Base-by-base conservation (phyloP, 2,329 filamentous ascomycete species). In the Hypomyces rosellus region DNA sequence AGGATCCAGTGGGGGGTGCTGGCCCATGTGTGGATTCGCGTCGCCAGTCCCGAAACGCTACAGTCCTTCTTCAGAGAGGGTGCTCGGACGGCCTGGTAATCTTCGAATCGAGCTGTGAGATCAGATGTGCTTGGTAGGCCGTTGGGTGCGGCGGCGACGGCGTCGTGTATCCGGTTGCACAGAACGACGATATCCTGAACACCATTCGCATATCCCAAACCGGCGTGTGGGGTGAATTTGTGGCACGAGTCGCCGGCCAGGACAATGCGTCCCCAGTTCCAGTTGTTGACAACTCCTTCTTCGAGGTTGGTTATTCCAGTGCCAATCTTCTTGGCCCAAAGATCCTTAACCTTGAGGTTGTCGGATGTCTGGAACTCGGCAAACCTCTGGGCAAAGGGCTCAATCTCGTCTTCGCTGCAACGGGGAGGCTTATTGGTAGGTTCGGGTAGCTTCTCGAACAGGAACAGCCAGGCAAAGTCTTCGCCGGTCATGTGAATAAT, bases 231-330 rank as follows among this genome's bases (percentile, higher is more conserved):
- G 2, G 63, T 63, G 48, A 63, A 61, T 45, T 67, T 66, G 49
- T 65, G 62, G 20, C 48, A 57, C 3, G 65, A 53, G 43, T 69
- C 65, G 1, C 65, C 65, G 1, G 54, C 57, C 1, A 68, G 59
- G 4, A 63, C 63, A 9, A 66, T 55, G 2, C 62, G 62, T 5
- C 57, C 58, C 20, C 54, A 48, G 30, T n/a, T 59, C 63, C 63
- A 66, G 18, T 60, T 54, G 15, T 55, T 18, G 3, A 60, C 44
- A 3, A 65, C 49, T 9, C 64, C 65, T 38, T 68, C 62, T 20
- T 66, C 61, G 7, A 67, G 51, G 40, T 62, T 55, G 1, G 57
- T 51, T 52, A 67, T 50, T 8, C 58, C 57, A 25, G 13, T 46
- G 4, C 38, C 37, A 16, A 37, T 49, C 18, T 54, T 49, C 22